Evolutionary conservation across 192 early-diverging fungal species (phyloP).

Genomic region (Mortierella claussenii): DNA sequence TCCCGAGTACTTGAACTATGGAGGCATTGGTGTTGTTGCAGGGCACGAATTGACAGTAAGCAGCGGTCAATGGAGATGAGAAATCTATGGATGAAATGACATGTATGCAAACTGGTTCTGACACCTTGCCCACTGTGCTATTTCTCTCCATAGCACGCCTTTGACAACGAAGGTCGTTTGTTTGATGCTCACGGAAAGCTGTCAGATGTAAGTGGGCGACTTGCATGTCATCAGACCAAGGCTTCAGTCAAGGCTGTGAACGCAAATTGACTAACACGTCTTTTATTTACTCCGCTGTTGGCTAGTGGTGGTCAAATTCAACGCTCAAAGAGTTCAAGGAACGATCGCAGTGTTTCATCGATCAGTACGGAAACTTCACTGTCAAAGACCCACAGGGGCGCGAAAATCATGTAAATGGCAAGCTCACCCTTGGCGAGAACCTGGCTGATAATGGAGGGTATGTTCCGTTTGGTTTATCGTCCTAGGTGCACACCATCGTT

Average conservation of each 20-base stretch:
- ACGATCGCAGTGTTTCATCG: constrained; percentile 68
- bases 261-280: no score
- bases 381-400: constrained; percentile 57
- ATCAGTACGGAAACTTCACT: constrained; percentile 69
- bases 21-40: constrained; percentile 72
- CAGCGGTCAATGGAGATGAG: not conserved
- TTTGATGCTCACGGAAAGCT: constrained; percentile 66
- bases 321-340: constrained; percentile 64
- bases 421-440: constrained; percentile 71
- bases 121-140: not conserved
- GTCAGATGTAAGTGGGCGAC: constrained; percentile 31
- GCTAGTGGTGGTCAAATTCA: constrained; percentile 76
- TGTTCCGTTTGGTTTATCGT: no score
- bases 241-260: constrained; percentile 53
- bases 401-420: constrained; percentile 61
- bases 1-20: constrained; percentile 74
- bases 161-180: constrained; percentile 69
- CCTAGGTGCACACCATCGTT: no score
- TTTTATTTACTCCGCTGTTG: no score
- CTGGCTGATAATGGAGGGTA: constrained; percentile 78
- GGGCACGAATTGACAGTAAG: constrained; percentile 79
- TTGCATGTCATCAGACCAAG: no score
- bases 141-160: constrained; percentile 64
- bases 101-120: not conserved
- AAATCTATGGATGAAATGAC: not conserved